Evolutionary conservation across 2,329 filamentous ascomycete species (phyloP), one percentile per base, ranked within the genome.

Genomic region (Botrytis squamosa): DNA sequence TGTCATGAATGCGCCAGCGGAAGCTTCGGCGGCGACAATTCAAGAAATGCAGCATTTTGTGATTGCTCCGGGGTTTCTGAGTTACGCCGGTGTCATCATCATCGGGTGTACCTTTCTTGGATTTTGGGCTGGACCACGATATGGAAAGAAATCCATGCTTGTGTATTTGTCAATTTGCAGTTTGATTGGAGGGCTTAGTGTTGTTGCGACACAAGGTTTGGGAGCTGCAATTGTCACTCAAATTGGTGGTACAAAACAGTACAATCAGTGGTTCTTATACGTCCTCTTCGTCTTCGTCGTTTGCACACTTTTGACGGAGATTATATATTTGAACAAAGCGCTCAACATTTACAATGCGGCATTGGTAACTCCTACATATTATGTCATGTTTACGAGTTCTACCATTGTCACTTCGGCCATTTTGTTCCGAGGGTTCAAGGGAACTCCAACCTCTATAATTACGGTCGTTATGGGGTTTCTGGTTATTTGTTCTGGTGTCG

Each of bases 291-390:
- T 95, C 8, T 98, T 99, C 83, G 94, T 98, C 70, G 87, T 98
- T 76, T 84, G 85, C n/a, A 98, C 96, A 0, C 85, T 99, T 18
- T 78, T 98, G 78, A 97, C 94, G 0, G 96, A 98, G 84, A 98
- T 99, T 76, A 91, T 98, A 77, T 99, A 92, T 82, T 86, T 99
- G 60, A 99, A 99, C 82, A 99, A 99, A 98, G 96, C 96, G 9
- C 87, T 98, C 73, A 98, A 99, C 81, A 84, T 99, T 68, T 98
- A 95, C 86, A 98, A 99, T 80, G 96, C 96, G 55, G 95, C 96
- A 12, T 88, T 99, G 77, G 96, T 99, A 74, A 99, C 96, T 0
- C 96, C 96, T 0, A 99, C 96, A 3, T 99, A 99, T 84, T 99
- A 99, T 82, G 96, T 99, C 77, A 95, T 97, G 85, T 99, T 99